These are phyloP conservation scores for Aspergillus conjunctus DNA, from an alignment of 495 filamentous ascomycete species.

Conservation along the genomic window DNA sequence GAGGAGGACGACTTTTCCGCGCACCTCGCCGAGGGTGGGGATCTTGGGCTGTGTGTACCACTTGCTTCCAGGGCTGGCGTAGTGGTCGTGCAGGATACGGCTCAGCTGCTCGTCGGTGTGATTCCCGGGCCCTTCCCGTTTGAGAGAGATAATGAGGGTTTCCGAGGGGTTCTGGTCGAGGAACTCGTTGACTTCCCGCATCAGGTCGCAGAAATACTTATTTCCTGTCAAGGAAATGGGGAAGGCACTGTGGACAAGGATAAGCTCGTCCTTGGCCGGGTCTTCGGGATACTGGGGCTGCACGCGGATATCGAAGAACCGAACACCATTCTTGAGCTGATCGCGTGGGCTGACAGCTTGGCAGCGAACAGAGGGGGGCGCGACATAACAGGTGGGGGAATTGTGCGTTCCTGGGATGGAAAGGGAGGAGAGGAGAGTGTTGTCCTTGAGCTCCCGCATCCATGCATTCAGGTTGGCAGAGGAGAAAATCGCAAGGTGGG, in stretches of 20 bases:
- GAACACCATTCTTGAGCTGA: conserved; percentile 87
- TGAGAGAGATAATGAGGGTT: conserved; percentile 82
- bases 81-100: conserved; percentile 69
- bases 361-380: conserved; percentile 90
- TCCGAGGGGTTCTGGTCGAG: conserved; percentile 77
- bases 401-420: conserved; percentile 97
- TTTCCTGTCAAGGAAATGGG: conserved; percentile 69
- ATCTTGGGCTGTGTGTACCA: conserved; percentile 85
- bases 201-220: conserved; percentile 74
- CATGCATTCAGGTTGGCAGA: conserved; percentile 70
- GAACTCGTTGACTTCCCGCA: conserved; percentile 71
- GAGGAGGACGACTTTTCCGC: conserved; percentile 83
- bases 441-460: conserved; percentile 75
- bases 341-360: conserved; percentile 75
- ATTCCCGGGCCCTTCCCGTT: conserved; percentile 82
- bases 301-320: conserved; percentile 91
- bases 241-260: conserved; percentile 77
- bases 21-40: conserved; percentile 76
- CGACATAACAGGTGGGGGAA: conserved; percentile 76
- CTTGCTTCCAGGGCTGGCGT: conserved; percentile 59
- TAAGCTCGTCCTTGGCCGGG: conserved; percentile 55
- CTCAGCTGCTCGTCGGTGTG: conserved; percentile 80
- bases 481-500: conserved; percentile 76
- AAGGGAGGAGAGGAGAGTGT: conserved; percentile 72
- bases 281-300: conserved; percentile 61